These are phyloP conservation scores for Sugiyamaella sp. DNA, from an alignment of 1,139 yeast genomes.

Conservation along the genomic window DNA sequence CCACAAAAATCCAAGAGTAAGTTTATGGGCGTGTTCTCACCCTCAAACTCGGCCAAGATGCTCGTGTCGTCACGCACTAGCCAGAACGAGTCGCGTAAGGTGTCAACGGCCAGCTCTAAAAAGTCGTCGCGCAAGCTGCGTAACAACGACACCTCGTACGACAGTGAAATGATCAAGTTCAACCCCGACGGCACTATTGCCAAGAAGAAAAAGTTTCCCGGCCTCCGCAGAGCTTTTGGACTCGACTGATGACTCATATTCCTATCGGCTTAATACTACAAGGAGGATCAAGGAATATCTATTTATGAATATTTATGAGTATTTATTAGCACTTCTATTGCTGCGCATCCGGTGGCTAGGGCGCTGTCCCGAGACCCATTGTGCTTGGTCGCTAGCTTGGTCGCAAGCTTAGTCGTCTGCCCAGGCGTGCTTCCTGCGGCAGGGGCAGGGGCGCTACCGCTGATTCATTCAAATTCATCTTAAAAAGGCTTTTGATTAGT, in stretches of 20 bases:
- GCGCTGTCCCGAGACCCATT: background rate
- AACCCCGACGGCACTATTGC: constrained; percentile 24
- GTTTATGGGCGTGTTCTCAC: constrained; percentile 38
- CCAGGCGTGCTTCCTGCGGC: no score
- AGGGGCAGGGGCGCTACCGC: no score
- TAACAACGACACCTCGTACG: constrained; percentile 7
- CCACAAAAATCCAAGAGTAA: constrained; percentile 13
- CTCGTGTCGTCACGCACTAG: constrained; percentile 28
- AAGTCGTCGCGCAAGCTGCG: constrained; percentile 4
- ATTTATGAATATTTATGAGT: constrained; percentile 6
- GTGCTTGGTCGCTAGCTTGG: background rate
- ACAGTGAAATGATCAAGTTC: constrained; percentile 15
- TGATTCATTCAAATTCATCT: no score
- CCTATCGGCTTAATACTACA: constrained; percentile 7
- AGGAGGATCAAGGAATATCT: constrained; percentile 8
- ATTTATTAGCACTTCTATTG: background rate
- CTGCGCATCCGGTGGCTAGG: constrained; percentile 2
- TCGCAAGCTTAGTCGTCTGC: background rate
- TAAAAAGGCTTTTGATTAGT: no score
- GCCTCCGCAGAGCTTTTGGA: constrained; percentile 37
- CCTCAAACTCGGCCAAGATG: constrained; percentile 36
- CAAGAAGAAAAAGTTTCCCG: constrained; percentile 34
- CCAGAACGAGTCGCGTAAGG: constrained; percentile 5
- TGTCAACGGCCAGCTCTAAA: constrained; percentile 6
- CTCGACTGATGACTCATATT: constrained; percentile 26